Evolutionary conservation across 495 filamentous ascomycete genomes (phyloP), one percentile per base, ranked within the genome.

Genomic region (Amniculicola lignicola): DNA sequence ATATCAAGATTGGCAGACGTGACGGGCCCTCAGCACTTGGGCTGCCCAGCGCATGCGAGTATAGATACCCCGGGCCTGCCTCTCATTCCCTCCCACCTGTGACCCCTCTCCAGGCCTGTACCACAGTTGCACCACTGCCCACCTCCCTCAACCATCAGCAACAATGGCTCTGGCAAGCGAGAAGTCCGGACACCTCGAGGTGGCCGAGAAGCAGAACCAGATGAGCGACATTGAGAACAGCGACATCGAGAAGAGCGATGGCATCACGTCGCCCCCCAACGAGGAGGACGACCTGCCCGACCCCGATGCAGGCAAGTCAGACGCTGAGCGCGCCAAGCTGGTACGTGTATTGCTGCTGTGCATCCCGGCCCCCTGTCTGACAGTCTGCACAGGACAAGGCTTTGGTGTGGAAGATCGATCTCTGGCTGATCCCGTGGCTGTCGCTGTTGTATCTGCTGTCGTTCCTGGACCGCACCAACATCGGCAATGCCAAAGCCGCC

Each of bases 401-500:
- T 11, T 75, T 92, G 2, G 56, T 92, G 0, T 78, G 84, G 76
- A 86, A 83, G 66, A 76, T 92, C 9, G 87, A 92, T 58, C 55
- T 82, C 15, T 76, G 74, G 15, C 75, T 92, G 11, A 84, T 93
- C 23, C 88, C 88, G 21, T 90, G 86, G 88, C 81, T 93, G n/a
- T 88, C 85, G 64, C 72, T 96, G 21, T 79, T 96, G 28, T 96
- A 95, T 67, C 79, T 95, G 7, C 75, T 88, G 23, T 85, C 86
- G 15, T 96, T 96, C 68, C 77, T 96, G 23, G 90, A 94, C 68
- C 77, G 90, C 45, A 81, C 65, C 14, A 59, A 65, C 40, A 67
- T 64, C 24, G 90, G 90, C 51, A 95, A 96, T 73, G 90, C 91
- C 6, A 89, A 88, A 60, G 80, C 94, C 43, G 86, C 82, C 39